Base-by-base conservation (phyloP, 176 grass and related monocot genomes). In the sorghum (Sorghum bicolor) region DNA sequence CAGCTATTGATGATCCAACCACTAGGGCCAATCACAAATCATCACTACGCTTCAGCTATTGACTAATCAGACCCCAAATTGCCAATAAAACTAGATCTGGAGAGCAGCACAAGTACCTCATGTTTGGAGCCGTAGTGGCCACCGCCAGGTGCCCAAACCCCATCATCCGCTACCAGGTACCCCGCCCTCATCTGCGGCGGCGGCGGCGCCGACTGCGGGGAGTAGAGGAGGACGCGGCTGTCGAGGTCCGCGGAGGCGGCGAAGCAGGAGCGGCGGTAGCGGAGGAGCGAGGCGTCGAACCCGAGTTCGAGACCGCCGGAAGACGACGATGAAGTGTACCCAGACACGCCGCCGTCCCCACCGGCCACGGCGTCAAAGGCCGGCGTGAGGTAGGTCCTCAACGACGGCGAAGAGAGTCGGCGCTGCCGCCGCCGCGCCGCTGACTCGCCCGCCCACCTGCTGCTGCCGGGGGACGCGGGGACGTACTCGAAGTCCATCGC, bases 351-450 rank as follows among this genome's bases (percentile, higher is more conserved):
- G 22, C 75, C 75, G 3, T 24, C 43, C 28, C 57, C 63, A 5
- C 22, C 39, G 65, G 83, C 87, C 52, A 83, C 83, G 55, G 87
- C 90, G 76, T 89, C 81, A 57, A 89, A 92, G 43, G 87, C 91
- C 32, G 87, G 80, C 24, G 80, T 81, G 69, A 92, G 87, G 80
- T 81, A 81, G 14, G 86, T 29, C 74, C 79, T 72, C 55, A 83
- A 43, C 70, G 80, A 86, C 26, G 84, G 78, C 28, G 87, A 82
- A 15, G 84, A 92, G 65, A 85, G 74, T 36, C 81, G 81, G 65
- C 87, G 91, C 80, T 76, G 84, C 43, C 83, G 84, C 6, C 84
- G 84, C 68, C 83, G 70, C 67, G 70, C 60, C 33, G 70, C 44
- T 5, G 87, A 60, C 75, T 89, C 87, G 60, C 68, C 83, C 64